These are phyloP conservation scores for Theobroma cacao DNA, from an alignment of 345 rosid species.

Conservation along the genomic window DNA sequence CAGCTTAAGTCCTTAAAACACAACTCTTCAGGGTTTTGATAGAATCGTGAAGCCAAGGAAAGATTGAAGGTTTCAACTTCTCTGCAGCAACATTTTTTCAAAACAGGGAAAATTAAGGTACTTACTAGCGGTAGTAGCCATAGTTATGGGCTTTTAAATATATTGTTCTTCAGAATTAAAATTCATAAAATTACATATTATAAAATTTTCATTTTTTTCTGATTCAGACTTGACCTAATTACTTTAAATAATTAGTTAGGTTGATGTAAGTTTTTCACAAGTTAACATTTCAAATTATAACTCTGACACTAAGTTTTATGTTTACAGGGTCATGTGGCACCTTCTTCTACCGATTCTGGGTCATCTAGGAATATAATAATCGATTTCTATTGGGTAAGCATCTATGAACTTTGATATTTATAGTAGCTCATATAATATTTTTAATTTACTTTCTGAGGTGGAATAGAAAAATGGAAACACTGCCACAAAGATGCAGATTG, in stretches of 20 bases:
- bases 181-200: no score
- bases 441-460: background rate
- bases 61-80: no score
- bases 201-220: no score
- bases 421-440: constrained; percentile 1
- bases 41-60: no score
- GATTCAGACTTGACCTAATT: no score
- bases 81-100: no score
- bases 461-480: background rate
- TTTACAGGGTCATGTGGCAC: constrained; percentile 79
- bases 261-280: constrained; percentile 9
- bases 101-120: no score
- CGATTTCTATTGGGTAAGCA: constrained; percentile 96
- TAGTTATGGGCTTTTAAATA: no score
- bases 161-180: no score
- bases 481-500: background rate
- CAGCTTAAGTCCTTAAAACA: no score
- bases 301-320: constrained; percentile 25
- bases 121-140: no score
- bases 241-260: constrained; percentile 3
- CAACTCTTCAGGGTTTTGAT: no score
- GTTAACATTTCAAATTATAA: constrained; percentile 10
- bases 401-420: constrained; percentile 10
- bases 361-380: constrained; percentile 86
- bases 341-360: constrained; percentile 94